Evolutionary conservation across 176 grass and related monocot genomes (phyloP), one percentile per base, ranked within the genome.

Genomic region (Miscanthus lutarioriparius): DNA sequence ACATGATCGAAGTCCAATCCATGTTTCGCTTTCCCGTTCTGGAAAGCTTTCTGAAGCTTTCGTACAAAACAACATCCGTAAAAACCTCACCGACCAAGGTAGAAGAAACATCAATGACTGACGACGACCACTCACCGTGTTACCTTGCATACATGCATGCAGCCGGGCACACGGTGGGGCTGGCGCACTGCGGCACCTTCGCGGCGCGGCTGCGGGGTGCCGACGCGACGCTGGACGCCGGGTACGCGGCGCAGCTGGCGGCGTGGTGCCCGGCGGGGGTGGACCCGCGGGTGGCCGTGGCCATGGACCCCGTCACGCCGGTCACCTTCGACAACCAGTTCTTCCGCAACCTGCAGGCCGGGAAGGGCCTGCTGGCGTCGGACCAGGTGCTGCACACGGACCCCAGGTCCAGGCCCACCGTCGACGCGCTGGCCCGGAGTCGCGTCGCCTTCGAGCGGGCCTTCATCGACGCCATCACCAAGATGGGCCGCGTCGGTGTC

Each of bases 381-480:
- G 95, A 97, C 75, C 90, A 97, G 74, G 78, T 92, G 10, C 82
- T 97, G 26, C 76, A 86, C 88, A 82, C 92, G 0, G 95, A 94
- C 75, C 4, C 69, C 0, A 68, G 88, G 28, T 91, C 90, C 40
- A 64, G 81, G 41, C 90, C 95, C 37, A 80, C 78, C 20, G 90
- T 97, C 2, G 75, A 91, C 12, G 40, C 86, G 0, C 92, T 87
- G 90, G 92, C 92, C 17, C 64, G 33, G 75, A 91, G 88, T 59
- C 28, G 45, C 4, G 66, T 1, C 8, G 81, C 67, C 0, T 97
- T 97, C 56, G 61, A 84, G 40, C 79, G 23, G 84, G 90, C 95
- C 67, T 97, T 94, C 4, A 71, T 86, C 0, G 4, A 74, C 0
- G 90, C 95, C 0, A 80, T 97, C 3, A 91, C 84, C 2, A 92